A percentile compares a stretch with the other conserved stretches of the same genome.
These are phyloP conservation scores for Clarkia xantiana DNA, from an alignment of 345 rosid genomes.

Conservation along the genomic window DNA sequence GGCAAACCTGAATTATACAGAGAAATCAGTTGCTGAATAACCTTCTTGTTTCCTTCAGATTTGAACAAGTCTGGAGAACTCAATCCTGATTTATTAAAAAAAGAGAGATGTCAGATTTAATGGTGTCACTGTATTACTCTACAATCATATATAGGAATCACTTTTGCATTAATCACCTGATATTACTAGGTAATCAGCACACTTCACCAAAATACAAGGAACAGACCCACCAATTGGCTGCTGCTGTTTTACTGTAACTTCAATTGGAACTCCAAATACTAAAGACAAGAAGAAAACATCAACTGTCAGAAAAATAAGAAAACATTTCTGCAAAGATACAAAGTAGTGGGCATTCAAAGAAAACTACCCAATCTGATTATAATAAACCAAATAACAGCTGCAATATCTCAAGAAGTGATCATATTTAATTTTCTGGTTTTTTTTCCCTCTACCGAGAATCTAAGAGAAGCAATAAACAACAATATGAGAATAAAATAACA, in stretches of 20 bases:
- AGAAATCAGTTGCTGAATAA: conserved; percentile 66
- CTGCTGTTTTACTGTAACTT: conserved; percentile 61
- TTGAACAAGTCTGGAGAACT: conserved; percentile 59
- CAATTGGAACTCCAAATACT: conserved; percentile 91
- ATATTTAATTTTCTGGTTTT: neutral
- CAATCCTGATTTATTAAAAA: conserved; percentile 33
- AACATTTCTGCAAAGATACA: too few relatives aligned
- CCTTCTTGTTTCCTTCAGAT: conserved; percentile 60
- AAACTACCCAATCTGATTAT: neutral
- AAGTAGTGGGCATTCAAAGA: too few relatives aligned
- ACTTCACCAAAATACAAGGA: conserved; percentile 52
- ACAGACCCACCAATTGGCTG: conserved; percentile 40
- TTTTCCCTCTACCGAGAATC: too few relatives aligned
- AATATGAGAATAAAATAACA: too few relatives aligned
- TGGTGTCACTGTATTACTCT: too few relatives aligned
- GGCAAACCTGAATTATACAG: conserved; percentile 61
- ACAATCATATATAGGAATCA: too few relatives aligned
- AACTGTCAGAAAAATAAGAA: neutral
- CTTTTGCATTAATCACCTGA: conserved; percentile 33
- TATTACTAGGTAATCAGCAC: conserved; percentile 71
- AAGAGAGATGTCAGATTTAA: neutral
- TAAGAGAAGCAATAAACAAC: too few relatives aligned
- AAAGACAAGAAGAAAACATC: conserved; percentile 4
- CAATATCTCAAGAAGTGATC: neutral
- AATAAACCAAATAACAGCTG: neutral